Base-by-base conservation (phyloP, 2,329 filamentous ascomycete genomes). In the Pseudocercospora fuligena region DNA sequence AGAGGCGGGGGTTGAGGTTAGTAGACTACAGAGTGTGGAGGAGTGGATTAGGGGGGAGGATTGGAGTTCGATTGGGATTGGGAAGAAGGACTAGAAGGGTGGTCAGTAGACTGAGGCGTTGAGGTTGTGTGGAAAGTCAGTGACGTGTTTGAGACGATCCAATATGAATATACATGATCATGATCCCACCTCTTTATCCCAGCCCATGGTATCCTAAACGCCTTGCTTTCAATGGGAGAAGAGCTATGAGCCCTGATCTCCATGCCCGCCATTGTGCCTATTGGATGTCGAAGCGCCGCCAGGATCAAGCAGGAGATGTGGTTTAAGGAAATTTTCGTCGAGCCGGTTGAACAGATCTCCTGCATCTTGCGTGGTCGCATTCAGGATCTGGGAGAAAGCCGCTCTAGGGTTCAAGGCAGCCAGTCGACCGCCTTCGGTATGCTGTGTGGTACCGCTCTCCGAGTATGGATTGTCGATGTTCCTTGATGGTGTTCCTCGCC, bases 241-340 rank as follows among this genome's bases (percentile, higher is more conserved):
- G 33, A 46, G 16, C 54, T 56, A 54, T 12, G 63, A 61, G 25
- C 63, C 43, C 16, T 60, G 51, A 51, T 47, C 47, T 21, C 64
- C 60, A 63, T 63, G 43, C 11, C 46, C 60, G 16, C 68, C 58
- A 53, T 54, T 61, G n/a, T 65, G 54, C 40, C 69, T 71, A 31
- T 64, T 65, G 6, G 67, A 66, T 7, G 47, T 46, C 9, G 60
- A 63, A 43, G 65, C 46, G 21, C 72, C 73, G n/a, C 74, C 72
- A 0, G 80, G 91, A 80, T 97, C 94, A 21, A 98, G 85, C 70
- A 98, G 80, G 63, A 98, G 81, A 76, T 90, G 92, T 19, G 94
- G 94, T 83, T 98, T 98, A 80, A 98, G 94, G 78, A 93, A 97
- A 67, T 94, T 93, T 79, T 99, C 95, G 78, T 99, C 95, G 67